Base-by-base conservation (phyloP, 495 filamentous ascomycete species). In the Cetradonia linearis region DNA sequence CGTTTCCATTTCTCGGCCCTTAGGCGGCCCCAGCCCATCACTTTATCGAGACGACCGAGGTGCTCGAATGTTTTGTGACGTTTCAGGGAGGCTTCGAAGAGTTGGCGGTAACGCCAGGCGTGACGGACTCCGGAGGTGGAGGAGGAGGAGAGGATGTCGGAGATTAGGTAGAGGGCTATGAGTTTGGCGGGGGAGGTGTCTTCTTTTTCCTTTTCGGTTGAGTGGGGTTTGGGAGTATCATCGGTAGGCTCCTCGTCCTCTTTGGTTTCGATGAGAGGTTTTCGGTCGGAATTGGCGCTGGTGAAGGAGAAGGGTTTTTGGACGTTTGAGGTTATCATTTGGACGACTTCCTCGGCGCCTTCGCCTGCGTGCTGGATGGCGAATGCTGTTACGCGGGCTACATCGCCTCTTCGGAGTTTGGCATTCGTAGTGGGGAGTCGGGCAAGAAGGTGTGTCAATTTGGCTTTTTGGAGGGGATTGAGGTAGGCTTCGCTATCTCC, bases 1-100 rank as follows among this genome's bases (percentile, higher is more conserved):
- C 89, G 79, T 70, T 90, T 90, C 86, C 89, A 98, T 69, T 95
- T 95, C 65, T 95, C 89, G 16, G 87, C 85, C 46, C 85, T 82
- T 44, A 97, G 73, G 5, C 87, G 80, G 8, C 92, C 92, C 91
- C 91, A 96, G 25, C 78, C 78, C 46, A 89, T 74, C 38, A 82
- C 84, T 63, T 86, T 85, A 31, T 91, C 84, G 55, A 96, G 77
- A 60, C 80, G 74, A 9, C 91, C 93, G 10, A 98, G 78, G 56
- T 83, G 76, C 65, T 90, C 90, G 65, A 98, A 97, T 1, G 88
- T 84, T 38, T 83, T 78, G 40, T 83, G 79, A 6, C 79, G 71
- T 36, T 83, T 82, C 9, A 98, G 74, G 0, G 85, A 83, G 0
- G 76, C 72, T 70, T 96, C 94, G 64, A 98, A 93, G 25, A 93